Conservation (phyloP, 192 early-diverging fungal species). For the Coemansia asiatica region DNA sequence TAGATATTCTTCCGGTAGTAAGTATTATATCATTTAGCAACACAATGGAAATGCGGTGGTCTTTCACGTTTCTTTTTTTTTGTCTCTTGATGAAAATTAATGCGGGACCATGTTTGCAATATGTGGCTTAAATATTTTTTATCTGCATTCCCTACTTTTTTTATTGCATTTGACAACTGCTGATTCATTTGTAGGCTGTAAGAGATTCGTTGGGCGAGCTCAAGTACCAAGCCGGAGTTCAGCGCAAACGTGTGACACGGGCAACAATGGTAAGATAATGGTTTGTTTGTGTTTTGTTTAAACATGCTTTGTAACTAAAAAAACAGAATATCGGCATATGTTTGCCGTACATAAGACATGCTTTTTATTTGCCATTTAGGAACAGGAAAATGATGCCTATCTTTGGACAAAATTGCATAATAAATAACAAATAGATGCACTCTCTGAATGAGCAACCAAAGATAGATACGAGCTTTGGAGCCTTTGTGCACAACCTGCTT, state of each 20-base stretch:
- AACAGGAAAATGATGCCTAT: background rate
- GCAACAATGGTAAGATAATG: conserved; percentile 47
- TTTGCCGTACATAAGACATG: background rate
- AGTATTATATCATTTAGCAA: background rate
- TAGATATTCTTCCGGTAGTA: conserved; percentile 39
- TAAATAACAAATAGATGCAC: too few relatives aligned
- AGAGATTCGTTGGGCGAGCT: conserved; percentile 41
- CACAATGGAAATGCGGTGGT: background rate
- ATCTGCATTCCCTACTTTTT: background rate
- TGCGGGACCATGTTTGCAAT: background rate
- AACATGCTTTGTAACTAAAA: background rate
- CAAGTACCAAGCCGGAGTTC: conserved; percentile 38
- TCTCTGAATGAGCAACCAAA: too few relatives aligned
- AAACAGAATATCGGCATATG: background rate
- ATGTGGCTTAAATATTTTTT: background rate
- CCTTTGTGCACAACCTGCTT: background rate
- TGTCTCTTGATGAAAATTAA: background rate
- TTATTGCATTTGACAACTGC: background rate
- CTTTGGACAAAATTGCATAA: background rate
- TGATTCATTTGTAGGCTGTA: conserved; percentile 22
- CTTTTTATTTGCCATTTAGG: too few relatives aligned
- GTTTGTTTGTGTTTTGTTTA: background rate
- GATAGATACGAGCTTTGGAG: background rate
- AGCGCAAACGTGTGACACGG: conserved; percentile 50
- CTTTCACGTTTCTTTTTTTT: background rate